A percentile compares a stretch with the other conserved stretches of the same genome.
Evolutionary conservation across 2,329 filamentous ascomycete genomes (phyloP).

Genomic region (Penicillium sp.): DNA sequence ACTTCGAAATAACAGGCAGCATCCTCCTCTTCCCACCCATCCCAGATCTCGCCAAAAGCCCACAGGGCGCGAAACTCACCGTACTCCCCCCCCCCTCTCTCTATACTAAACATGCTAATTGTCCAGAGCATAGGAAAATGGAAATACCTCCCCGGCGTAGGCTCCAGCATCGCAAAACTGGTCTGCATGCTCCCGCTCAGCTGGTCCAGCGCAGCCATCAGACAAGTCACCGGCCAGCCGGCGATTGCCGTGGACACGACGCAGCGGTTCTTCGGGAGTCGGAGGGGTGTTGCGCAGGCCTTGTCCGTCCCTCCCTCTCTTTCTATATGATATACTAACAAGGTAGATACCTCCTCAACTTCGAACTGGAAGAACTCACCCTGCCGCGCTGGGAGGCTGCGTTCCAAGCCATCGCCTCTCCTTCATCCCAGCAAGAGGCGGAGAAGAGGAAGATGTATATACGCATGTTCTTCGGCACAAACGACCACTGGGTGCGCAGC

Average conservation of each 20-base stretch:
- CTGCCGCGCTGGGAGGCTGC: conserved; percentile 9
- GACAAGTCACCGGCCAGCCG: conserved; percentile 8
- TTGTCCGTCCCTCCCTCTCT: neutral
- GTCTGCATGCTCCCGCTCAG: neutral
- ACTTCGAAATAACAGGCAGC: conserved; percentile 8
- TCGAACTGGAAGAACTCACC: conserved; percentile 11
- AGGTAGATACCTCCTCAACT: neutral
- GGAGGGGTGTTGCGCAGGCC: conserved; percentile 11
- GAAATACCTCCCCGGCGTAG: conserved; percentile 7
- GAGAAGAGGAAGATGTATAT: neutral
- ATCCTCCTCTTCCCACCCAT: conserved; percentile 14
- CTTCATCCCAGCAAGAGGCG: neutral
- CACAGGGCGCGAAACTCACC: conserved; percentile 5
- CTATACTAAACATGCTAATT: too few relatives aligned
- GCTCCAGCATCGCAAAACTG: conserved; percentile 3
- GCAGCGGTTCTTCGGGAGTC: conserved; percentile 7
- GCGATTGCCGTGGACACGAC: conserved; percentile 5
- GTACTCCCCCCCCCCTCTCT: neutral
- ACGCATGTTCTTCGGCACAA: conserved; percentile 12
- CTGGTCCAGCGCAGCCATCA: conserved; percentile 5
- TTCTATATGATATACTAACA: neutral
- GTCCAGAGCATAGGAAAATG: conserved; percentile 3
- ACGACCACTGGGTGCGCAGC: conserved; percentile 12
- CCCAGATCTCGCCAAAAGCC: conserved; percentile 12
- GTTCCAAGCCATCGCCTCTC: neutral